phyloP scores from a whole-genome alignment of 169 alveolate species.

The Cryptosporidium ubiquitum region DNA sequence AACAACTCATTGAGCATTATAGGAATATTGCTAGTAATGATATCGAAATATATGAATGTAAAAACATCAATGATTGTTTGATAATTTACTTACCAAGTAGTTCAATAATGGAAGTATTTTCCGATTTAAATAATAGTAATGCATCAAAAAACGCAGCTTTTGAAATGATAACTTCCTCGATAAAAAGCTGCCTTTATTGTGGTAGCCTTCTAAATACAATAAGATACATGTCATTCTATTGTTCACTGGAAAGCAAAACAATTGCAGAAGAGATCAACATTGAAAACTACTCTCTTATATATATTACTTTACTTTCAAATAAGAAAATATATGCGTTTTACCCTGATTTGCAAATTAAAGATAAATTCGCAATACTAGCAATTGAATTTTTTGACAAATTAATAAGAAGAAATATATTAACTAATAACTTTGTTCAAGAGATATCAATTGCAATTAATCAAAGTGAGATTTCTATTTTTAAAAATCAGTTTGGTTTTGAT shows the following conservation, averaged over 20 bases:
- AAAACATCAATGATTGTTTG: neutral
- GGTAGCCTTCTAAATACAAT: conserved; percentile 34
- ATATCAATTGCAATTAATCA: conserved; percentile 32
- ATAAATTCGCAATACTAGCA: conserved; percentile 12
- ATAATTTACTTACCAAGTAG: conserved; percentile 17
- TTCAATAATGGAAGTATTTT: neutral
- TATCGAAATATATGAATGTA: neutral
- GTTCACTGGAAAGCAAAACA: neutral
- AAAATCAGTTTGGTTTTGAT: neutral
- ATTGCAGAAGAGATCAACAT: neutral
- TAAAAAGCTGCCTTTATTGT: conserved; percentile 35
- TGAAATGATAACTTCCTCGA: conserved; percentile 45
- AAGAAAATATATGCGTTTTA: conserved; percentile 17
- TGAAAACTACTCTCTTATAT: neutral
- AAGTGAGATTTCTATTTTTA: neutral
- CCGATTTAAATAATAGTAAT: neutral
- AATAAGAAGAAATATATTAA: neutral
- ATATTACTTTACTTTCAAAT: conserved; percentile 14
- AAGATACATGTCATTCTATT: conserved; percentile 42
- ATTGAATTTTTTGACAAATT: conserved; percentile 3
- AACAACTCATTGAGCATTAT: conserved; percentile 49
- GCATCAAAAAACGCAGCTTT: conserved; percentile 4
- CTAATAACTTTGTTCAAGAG: conserved; percentile 41
- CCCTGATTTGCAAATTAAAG: conserved; percentile 6
- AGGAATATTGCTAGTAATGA: conserved; percentile 13